Evolutionary conservation across 2,329 filamentous ascomycete genomes (phyloP), one percentile per base, ranked within the genome.

Genomic region (Akanthomyces lecanii): DNA sequence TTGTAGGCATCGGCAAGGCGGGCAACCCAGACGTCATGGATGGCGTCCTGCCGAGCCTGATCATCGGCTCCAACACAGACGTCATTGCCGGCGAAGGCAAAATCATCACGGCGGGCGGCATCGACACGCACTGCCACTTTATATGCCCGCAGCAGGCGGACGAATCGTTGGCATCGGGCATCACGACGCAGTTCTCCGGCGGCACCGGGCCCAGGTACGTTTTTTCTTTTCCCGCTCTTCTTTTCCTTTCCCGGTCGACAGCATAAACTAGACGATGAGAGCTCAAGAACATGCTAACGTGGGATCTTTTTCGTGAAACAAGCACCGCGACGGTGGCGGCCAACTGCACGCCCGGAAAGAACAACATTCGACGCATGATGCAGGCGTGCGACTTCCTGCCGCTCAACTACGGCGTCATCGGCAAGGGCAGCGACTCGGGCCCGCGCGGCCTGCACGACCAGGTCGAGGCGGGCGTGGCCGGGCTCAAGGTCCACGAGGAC

Each of bases 11-110:
- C 68, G 94, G 94, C 64, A 97, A 97, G 77, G 92, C 93, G n/a
- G 94, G 94, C 23, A 98, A 97, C 71, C 94, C 94, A n/a, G 94
- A 98, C 76, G 86, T 96, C 52, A 97, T 97, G 94, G 89, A 95
- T 40, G 91, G 90, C 4, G 91, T 98, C 8, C 81, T 89, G 64
- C 81, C 86, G 0, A 82, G 87, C 62, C 86, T 98, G 87, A 79
- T 96, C 1, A 86, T 97, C 10, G 94, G 94, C 11, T 89, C 88
- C 66, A 91, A 90, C 67, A 98, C 94, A 0, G 94, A 98, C 79
- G 91, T 97, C 30, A 87, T 98, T 72, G 92, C 94, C 21, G 93
- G 87, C 14, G 94, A 98, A 77, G 87, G 90, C 69, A 91, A 91
- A 77, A 97, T 98, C 66, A 79, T 98, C 60, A 98, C 94, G 0